Conservation (phyloP, 495 filamentous ascomycete genomes). For the Usnea hakonensis region DNA sequence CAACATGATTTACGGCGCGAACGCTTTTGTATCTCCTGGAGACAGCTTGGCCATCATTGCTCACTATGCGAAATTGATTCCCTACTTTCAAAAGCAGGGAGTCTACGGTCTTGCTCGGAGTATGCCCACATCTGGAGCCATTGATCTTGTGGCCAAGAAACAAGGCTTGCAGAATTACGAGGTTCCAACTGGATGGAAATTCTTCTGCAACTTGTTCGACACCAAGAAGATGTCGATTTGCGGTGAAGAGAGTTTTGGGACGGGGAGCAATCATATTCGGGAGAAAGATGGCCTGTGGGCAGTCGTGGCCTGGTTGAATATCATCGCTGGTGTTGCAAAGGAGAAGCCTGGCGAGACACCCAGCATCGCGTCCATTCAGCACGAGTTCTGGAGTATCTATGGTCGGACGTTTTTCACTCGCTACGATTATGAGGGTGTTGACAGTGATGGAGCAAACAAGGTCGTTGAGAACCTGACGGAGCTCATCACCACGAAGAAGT, state of each 20-base stretch:
- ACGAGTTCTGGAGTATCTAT: conserved; percentile 94
- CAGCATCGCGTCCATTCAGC: conserved; percentile 89
- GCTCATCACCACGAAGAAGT: conserved; percentile 58
- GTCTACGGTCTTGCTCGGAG: conserved; percentile 90
- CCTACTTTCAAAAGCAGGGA: conserved; percentile 95
- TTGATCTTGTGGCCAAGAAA: conserved; percentile 90
- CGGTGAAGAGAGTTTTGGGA: conserved; percentile 96
- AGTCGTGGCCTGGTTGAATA: conserved; percentile 94
- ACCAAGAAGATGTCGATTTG: conserved; percentile 97
- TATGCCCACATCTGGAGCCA: conserved; percentile 94
- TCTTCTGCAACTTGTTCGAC: conserved; percentile 98
- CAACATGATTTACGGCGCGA: conserved; percentile 99
- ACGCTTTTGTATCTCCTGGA: conserved; percentile 91
- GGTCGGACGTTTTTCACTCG: conserved; percentile 98
- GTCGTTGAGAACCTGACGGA: conserved; percentile 68
- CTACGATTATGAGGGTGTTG: conserved; percentile 95
- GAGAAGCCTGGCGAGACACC: conserved; percentile 63
- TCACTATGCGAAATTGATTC: conserved; percentile 89
- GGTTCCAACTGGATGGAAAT: conserved; percentile 98
- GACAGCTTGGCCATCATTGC: conserved; percentile 97
- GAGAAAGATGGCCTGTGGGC: conserved; percentile 99
- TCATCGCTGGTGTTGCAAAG: conserved; percentile 90
- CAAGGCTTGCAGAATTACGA: conserved; percentile 91
- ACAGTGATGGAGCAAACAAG: conserved; percentile 81
- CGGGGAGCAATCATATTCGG: conserved; percentile 97